Conservation (phyloP, 208 protist species). For the Leishmania mexicana region DNA sequence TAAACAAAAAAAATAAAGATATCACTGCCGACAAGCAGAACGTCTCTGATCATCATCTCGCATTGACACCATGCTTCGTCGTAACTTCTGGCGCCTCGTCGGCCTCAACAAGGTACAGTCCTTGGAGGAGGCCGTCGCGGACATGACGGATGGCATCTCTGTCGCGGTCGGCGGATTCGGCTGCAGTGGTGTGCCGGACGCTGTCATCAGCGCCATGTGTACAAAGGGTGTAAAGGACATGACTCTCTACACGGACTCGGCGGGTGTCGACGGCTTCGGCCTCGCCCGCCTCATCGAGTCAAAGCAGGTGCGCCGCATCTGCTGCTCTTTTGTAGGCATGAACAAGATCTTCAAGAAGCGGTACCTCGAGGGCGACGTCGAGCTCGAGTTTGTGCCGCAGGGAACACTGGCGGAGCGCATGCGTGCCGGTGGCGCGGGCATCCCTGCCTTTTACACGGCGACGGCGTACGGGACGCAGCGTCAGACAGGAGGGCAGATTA, state of each 20-base stretch:
- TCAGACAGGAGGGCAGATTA: slow-evolving; percentile 90
- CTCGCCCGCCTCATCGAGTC: slow-evolving; percentile 95
- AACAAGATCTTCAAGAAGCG: slow-evolving; percentile 95
- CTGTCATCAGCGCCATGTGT: slow-evolving; percentile 90
- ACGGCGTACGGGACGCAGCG: slow-evolving; percentile 94
- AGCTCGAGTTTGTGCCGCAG: slow-evolving; percentile 96
- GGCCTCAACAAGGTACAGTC: slow-evolving; percentile 80
- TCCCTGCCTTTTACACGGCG: slow-evolving; percentile 97
- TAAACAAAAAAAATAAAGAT: not conserved
- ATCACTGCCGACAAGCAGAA: not conserved
- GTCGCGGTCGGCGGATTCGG: slow-evolving; percentile 97
- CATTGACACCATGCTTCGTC: slow-evolving; percentile 56
- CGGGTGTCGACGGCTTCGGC: slow-evolving; percentile 95
- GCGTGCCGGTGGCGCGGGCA: slow-evolving; percentile 95
- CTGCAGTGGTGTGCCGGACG: slow-evolving; percentile 94
- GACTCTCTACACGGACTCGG: slow-evolving; percentile 95
- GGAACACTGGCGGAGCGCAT: slow-evolving; percentile 96
- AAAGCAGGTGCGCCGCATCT: slow-evolving; percentile 84
- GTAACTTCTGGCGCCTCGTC: slow-evolving; percentile 41
- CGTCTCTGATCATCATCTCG: slow-evolving; percentile 5
- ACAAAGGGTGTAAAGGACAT: slow-evolving; percentile 90
- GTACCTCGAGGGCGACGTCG: slow-evolving; percentile 95
- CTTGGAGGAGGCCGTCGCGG: slow-evolving; percentile 71
- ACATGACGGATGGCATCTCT: slow-evolving; percentile 63
- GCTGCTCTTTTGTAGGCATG: slow-evolving; percentile 97